Evolutionary conservation across 495 filamentous ascomycete species (phyloP), one percentile per base, ranked within the genome.

Genomic region (Tetracladium setigerum): DNA sequence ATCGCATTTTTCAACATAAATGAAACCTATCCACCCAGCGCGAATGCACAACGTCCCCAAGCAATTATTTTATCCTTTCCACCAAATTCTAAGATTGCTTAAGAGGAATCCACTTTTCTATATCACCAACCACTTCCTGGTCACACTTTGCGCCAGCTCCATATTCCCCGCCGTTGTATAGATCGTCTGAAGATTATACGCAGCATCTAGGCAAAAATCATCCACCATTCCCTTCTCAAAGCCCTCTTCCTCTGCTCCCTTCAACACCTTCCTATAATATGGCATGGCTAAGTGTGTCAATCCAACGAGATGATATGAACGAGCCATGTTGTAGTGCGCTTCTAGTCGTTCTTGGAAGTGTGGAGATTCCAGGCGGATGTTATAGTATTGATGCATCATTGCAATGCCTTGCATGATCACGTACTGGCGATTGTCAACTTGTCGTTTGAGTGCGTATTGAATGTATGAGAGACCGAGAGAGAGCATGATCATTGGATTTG

Each of bases 351-450:
- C 74, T 34, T 69, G 61, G n/a, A 67, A 64, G 57, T 60, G 68
- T 37, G 39, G 47, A 5, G 70, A 66, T 12, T 49, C 36, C 32
- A 59, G 56, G 15, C 82, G 58, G 44, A 79, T 44, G 1, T 82
- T 63, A 53, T 87, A 83, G 62, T 98, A 98, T 18, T 80, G 70
- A 38, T 80, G 74, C 42, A 96, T 63, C 56, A 97, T 95, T 0
- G 81, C 72, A 14, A 95, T 68, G 0, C 85, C 92, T 59, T 97
- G 92, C 56, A 84, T 71, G 32, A 95, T 78, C 17, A 86, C 77
- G 53, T 83, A 89, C 59, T 96, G 89, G 1, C 91, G 74, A 60
- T 96, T 95, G 40, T 90, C 88, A 4, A 83, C 78, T 62, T 91
- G 88, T 9, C 90, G 78, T 58, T 95, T 95, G 50, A 95, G 75